These are phyloP conservation scores for Isatis lusitanica DNA, from an alignment of 441 rosid genomes.

Conservation along the genomic window DNA sequence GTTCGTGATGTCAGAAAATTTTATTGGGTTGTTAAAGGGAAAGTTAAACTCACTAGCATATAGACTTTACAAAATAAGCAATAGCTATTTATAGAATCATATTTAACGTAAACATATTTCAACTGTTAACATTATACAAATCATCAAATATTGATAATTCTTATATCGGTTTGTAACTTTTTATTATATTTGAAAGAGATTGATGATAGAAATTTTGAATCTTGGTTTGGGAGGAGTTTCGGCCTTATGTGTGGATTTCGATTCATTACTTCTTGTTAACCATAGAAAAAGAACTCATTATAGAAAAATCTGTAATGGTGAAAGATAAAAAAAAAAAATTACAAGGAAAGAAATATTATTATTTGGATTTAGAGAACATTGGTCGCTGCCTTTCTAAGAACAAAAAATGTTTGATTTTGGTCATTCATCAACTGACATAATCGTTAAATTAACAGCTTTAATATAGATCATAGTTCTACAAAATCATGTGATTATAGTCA, in stretches of 20 bases:
- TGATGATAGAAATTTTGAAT: not conserved
- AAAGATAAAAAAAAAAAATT: not conserved
- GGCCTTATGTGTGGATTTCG: not conserved
- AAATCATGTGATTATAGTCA: slow-evolving; percentile 1
- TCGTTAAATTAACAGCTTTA: not conserved
- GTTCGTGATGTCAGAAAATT: not conserved
- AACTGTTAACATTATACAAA: not conserved
- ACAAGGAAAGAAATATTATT: not conserved
- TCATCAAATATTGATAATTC: not conserved
- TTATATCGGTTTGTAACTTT: not conserved
- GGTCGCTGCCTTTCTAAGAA: not conserved
- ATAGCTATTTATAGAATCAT: not conserved
- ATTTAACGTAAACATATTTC: not conserved
- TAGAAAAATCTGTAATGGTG: not conserved
- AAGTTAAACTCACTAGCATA: not conserved
- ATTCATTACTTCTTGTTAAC: not conserved
- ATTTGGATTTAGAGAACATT: not conserved
- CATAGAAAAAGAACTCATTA: not conserved
- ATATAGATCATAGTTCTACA: not conserved
- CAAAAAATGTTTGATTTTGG: not conserved
- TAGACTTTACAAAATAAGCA: not conserved
- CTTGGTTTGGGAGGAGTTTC: not conserved
- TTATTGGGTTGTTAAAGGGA: not conserved
- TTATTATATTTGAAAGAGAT: not conserved
- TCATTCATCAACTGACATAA: not conserved